phyloP scores from a whole-genome alignment of 2,329 filamentous ascomycete species.

The Sclerotinia spermophila region DNA sequence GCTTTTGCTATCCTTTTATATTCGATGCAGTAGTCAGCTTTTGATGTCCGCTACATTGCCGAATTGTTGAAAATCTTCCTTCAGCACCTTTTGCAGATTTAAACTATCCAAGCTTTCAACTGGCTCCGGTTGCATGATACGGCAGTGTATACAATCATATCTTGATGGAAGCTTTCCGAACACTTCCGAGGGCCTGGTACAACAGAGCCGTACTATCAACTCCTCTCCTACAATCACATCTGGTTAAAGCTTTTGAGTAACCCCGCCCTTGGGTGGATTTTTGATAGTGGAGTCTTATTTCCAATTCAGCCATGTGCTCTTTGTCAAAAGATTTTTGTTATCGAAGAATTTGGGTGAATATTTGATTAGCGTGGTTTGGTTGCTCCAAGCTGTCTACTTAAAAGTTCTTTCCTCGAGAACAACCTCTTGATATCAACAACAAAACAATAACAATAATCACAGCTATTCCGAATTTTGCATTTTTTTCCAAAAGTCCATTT shows the following conservation, averaged over 20 bases:
- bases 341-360: not conserved
- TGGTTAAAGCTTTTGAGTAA: not conserved
- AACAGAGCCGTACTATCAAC: not conserved
- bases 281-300: not conserved
- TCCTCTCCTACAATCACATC: not conserved
- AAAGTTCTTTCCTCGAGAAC: not conserved
- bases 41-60: not conserved
- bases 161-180: not conserved
- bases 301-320: not conserved
- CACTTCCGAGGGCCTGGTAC: not conserved
- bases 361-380: not conserved
- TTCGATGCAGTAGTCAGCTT: no score
- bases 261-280: not conserved
- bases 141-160: not conserved
- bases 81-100: not conserved
- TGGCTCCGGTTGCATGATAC: not conserved
- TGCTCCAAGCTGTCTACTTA: not conserved
- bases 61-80: not conserved
- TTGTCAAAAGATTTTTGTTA: not conserved
- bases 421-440: not conserved
- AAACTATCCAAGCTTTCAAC: not conserved
- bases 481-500: not conserved
- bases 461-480: not conserved
- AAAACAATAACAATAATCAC: slow-evolving; percentile 8
- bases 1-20: no score